Conservation (phyloP, 768 basidiomycete species). For the Rubroboletus pulcherrimus region DNA sequence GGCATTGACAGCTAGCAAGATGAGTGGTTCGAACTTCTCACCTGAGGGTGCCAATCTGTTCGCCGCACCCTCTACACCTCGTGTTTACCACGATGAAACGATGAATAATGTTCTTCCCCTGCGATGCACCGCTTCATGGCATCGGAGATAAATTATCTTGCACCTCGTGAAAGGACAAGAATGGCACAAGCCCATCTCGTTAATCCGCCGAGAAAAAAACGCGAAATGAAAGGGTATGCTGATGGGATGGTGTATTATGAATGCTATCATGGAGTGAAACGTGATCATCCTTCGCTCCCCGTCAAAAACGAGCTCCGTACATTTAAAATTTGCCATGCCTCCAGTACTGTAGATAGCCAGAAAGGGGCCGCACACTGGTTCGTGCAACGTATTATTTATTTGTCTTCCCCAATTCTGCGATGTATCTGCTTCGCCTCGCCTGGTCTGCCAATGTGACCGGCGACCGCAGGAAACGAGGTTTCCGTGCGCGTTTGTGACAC, state of each 20-base stretch:
- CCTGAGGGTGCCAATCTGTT: slow-evolving; percentile 10
- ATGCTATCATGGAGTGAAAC: neutral
- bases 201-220: slow-evolving; percentile 16
- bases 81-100: slow-evolving; percentile 31
- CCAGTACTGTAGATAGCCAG: slow-evolving; percentile 6
- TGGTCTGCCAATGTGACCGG: slow-evolving; percentile 32
- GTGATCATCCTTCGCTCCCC: neutral
- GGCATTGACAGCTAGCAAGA: slow-evolving; percentile 11
- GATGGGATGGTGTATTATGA: neutral
- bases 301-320: slow-evolving; percentile 5
- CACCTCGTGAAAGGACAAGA: slow-evolving; percentile 16
- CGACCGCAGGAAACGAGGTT: slow-evolving; percentile 35
- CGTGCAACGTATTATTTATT: slow-evolving; percentile 21
- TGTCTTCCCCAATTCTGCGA: slow-evolving; percentile 19
- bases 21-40: slow-evolving; percentile 8
- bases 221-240: neutral
- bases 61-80: slow-evolving; percentile 23
- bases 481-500: slow-evolving; percentile 37
- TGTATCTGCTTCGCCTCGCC: slow-evolving; percentile 35
- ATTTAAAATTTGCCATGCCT: slow-evolving; percentile 14
- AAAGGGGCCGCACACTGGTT: slow-evolving; percentile 12
- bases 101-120: slow-evolving; percentile 19
- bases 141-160: slow-evolving; percentile 29
- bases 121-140: slow-evolving; percentile 25
- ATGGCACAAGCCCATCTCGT: slow-evolving; percentile 17